Base-by-base conservation (phyloP, 352 stramenopile genomes). In the Pythium sp. region DNA sequence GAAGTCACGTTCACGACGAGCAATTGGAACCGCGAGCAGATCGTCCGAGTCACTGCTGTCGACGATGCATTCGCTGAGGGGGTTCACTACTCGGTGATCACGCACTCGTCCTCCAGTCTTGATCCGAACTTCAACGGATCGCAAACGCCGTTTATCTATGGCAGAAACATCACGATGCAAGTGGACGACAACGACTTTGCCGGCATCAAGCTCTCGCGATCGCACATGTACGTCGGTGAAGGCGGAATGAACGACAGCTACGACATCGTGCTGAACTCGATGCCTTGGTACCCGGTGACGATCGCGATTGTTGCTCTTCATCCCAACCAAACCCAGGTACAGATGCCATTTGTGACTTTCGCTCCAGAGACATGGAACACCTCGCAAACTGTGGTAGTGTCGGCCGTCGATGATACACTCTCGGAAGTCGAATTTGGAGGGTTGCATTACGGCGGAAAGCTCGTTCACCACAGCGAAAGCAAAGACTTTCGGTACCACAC, bases 11-110 rank as follows among this genome's bases (percentile, higher is more conserved):
- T 92, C 67, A 90, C 80, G 0, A 62, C 53, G 12, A 62, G n/a
- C 4, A 86, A 87, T 28, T 93, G 86, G 86, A 92, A 92, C 43
- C 72, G 74, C 12, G 82, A 91, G 36, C 86, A 93, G 63, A 51
- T 80, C n/a, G 75, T 93, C 28, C 73, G 66, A 0, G 74, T 93
- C 8, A 47, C 65, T 8, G 80, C 86, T 14, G 69, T 92, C 3
- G 79, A 93, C 60, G 86, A 93, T 47, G 54, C 28, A 0, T 73
- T 82, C 20, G 81, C 82, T 1, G 86, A 93, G 66, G 81, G 82
- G 4, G 71, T 79, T 1, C 86, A 93, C 64, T 93, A 90, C 36
- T 73, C 82, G 1, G 64, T 76, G 18, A 77, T 93, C 30, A 80
- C 74, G 2, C 86, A 93, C 58, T 65, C 47, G 0, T 73, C 70